These are phyloP conservation scores for Cylindrodendrum hubeiense DNA, from an alignment of 2,329 filamentous ascomycete species.

Conservation along the genomic window DNA sequence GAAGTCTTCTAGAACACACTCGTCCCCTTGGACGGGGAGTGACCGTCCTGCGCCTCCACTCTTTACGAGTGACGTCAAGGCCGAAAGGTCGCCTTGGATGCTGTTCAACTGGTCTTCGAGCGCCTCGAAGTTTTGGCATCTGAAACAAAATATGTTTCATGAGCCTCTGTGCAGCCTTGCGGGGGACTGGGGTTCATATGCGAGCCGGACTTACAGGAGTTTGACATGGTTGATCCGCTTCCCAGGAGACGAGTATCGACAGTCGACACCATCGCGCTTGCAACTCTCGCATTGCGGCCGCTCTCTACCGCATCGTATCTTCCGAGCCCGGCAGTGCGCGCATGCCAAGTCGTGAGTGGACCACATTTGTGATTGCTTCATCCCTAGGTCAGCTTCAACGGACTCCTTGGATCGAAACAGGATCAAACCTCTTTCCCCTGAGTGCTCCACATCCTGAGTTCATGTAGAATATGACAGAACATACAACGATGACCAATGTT, in stretches of 20 bases:
- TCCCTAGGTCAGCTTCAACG: slow-evolving; percentile 25
- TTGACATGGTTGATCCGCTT: slow-evolving; percentile 47
- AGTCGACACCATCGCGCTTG: slow-evolving; percentile 45
- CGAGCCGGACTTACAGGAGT: slow-evolving; percentile 40
- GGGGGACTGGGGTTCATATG: slow-evolving; percentile 12
- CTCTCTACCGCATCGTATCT: slow-evolving; percentile 44
- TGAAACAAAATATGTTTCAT: slow-evolving; percentile 33
- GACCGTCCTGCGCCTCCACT: slow-evolving; percentile 27
- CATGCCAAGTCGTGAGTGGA: slow-evolving; percentile 45
- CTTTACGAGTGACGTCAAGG: slow-evolving; percentile 42
- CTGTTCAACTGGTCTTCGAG: slow-evolving; percentile 43
- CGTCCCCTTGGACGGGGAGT: slow-evolving; percentile 23
- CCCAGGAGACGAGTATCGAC: slow-evolving; percentile 44
- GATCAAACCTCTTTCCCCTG: slow-evolving; percentile 43
- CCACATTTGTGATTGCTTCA: slow-evolving; percentile 44
- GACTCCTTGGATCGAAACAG: background rate
- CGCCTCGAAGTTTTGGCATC: slow-evolving; percentile 45
- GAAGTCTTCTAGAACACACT: slow-evolving; percentile 20
- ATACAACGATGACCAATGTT: background rate
- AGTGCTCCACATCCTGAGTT: slow-evolving; percentile 40
- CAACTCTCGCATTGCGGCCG: slow-evolving; percentile 46
- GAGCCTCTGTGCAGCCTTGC: slow-evolving; percentile 28
- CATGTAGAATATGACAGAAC: background rate
- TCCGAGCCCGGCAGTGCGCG: slow-evolving; percentile 44
- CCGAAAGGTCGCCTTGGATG: slow-evolving; percentile 44